Base-by-base conservation (phyloP, 257 asterid species). In the Solanum acaule region DNA sequence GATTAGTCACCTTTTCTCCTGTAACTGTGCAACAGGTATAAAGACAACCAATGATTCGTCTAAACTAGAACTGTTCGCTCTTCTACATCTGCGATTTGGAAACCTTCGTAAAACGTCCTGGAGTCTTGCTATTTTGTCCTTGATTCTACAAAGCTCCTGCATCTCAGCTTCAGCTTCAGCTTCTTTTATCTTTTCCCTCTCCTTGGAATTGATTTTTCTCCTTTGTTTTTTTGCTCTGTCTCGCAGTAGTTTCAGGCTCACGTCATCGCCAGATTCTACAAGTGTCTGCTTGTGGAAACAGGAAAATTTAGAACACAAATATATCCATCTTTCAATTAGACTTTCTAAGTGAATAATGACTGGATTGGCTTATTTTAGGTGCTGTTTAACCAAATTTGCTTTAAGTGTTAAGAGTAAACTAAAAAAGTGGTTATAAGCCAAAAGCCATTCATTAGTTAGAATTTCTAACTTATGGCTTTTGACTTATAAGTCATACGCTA, bases 1-100 rank as follows among this genome's bases (percentile, higher is more conserved):
- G 82, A 73, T 18, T 34, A 22, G 71, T 93, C 94, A 94, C 92
- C 91, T 88, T 83, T 93, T 94, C 91, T 95, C 99, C 92, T 88
- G 94, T 35, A 96, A 90, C 91, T 94, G 94, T 85, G 98, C 98
- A 78, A 95, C 89, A 35, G 99, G 99, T 88, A 96, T 94, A 68
- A 89, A 94, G 71, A 94, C 85, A 87, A 94, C 86, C 87, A 94
- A 89, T 22, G 52, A 29, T 73, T 93, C 91, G 25, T 71, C 90
- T 68, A 89, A 83, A 73, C 90, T 88, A 88, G 87, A 88, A 63
- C 88, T 87, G 16, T 56, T 15, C 12, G 83, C 86, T 90, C 93
- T 96, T 68, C 88, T 88, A 46, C 34, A 83, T 84, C 90, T 88
- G 40, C 86, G 76, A 68, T 78, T 86, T 11, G 94, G 95, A 90